Evolutionary conservation across 2,329 filamentous ascomycete species (phyloP).

Genomic region (Dactylellina sp.): DNA sequence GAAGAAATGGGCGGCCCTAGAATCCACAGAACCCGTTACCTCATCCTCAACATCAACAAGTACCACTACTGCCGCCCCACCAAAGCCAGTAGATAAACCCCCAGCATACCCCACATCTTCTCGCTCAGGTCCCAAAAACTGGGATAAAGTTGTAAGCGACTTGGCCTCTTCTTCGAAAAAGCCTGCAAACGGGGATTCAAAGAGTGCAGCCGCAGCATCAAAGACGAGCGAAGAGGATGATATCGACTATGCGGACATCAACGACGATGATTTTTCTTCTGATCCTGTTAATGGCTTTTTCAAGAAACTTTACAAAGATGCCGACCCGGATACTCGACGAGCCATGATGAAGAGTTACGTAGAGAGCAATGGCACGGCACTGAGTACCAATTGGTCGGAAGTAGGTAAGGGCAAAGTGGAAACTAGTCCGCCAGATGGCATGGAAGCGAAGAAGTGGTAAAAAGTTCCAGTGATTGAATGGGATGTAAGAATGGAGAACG

Average conservation of each 20-base stretch:
- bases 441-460: conserved; percentile 79
- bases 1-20: conserved; percentile 74
- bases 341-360: conserved; percentile 98
- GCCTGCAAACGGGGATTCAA: conserved; percentile 58
- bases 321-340: conserved; percentile 81
- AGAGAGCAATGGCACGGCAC: conserved; percentile 90
- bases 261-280: conserved; percentile 71
- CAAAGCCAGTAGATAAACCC: conserved; percentile 61
- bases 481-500: background rate
- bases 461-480: background rate
- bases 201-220: conserved; percentile 61
- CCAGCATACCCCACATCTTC: conserved; percentile 89
- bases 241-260: conserved; percentile 63
- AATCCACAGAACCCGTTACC: conserved; percentile 64
- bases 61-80: conserved; percentile 45
- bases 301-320: conserved; percentile 83
- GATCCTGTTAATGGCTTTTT: conserved; percentile 85
- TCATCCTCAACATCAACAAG: conserved; percentile 57
- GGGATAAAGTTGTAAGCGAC: conserved; percentile 79
- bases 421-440: conserved; percentile 79
- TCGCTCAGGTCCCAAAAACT: conserved; percentile 84
- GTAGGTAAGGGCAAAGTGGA: conserved; percentile 79
- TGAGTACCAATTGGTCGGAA: conserved; percentile 92
- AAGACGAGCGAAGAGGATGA: conserved; percentile 62
- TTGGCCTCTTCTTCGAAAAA: conserved; percentile 65